These are phyloP conservation scores for Nicotiana obtusifolia DNA, from an alignment of 257 asterid genomes.

Conservation along the genomic window DNA sequence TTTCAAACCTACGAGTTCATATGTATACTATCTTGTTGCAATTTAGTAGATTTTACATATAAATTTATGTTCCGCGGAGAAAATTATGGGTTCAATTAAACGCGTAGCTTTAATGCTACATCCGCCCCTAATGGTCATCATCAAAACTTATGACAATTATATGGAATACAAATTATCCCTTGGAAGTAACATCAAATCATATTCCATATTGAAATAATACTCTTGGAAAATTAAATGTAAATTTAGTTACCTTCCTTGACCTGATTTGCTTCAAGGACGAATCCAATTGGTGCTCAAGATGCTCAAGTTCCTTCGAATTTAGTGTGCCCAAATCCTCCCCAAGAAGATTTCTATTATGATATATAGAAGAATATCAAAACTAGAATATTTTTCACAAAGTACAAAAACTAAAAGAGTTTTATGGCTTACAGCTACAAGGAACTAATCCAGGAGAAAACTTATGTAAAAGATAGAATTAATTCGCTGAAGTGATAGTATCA, in stretches of 20 bases:
- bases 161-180: too few relatives aligned
- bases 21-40: too few relatives aligned
- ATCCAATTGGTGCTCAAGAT: conserved; percentile 26
- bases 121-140: too few relatives aligned
- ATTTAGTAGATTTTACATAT: too few relatives aligned
- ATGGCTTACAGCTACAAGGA: neutral
- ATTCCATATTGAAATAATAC: too few relatives aligned
- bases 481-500: neutral
- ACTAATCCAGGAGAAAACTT: neutral
- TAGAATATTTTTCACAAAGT: neutral
- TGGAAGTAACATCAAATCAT: too few relatives aligned
- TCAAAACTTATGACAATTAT: too few relatives aligned
- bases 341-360: conserved; percentile 19
- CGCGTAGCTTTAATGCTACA: too few relatives aligned
- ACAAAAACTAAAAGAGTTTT: neutral
- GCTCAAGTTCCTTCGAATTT: conserved; percentile 24
- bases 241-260: conserved; percentile 22
- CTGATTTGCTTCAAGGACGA: conserved; percentile 24
- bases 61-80: too few relatives aligned
- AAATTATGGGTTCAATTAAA: too few relatives aligned
- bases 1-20: too few relatives aligned
- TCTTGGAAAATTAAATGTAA: too few relatives aligned
- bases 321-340: conserved; percentile 27
- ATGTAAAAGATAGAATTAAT: neutral
- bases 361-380: neutral